Conservation (phyloP, 2,329 filamentous ascomycete species). For the Pseudogymnoascus sp. region DNA sequence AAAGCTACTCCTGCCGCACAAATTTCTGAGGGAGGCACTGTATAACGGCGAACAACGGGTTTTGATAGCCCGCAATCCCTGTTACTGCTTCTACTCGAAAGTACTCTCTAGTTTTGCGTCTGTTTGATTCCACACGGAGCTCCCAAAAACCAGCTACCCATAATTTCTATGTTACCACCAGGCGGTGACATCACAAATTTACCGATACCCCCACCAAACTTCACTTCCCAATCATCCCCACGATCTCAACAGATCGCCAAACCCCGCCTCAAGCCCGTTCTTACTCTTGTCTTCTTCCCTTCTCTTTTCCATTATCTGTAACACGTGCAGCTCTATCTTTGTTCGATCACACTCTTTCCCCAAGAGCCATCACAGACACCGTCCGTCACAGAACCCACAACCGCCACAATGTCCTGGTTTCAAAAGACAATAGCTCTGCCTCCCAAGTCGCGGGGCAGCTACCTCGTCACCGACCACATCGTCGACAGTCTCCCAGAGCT, state of each 20-base stretch:
- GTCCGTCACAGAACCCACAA: constrained; percentile 15
- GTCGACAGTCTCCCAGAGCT: constrained; percentile 68
- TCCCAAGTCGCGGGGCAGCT: constrained; percentile 68
- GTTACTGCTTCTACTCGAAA: constrained; percentile 31
- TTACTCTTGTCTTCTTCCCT: constrained; percentile 46
- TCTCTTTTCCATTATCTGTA: constrained; percentile 43
- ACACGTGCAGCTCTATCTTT: constrained; percentile 38
- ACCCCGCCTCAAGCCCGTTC: constrained; percentile 21
- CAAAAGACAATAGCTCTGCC: constrained; percentile 82
- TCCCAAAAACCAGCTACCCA: not conserved
- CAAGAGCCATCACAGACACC: constrained; percentile 20
- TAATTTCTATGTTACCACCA: not conserved
- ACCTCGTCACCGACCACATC: constrained; percentile 79
- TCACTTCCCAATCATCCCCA: constrained; percentile 15
- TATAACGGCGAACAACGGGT: not conserved
- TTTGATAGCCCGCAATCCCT: not conserved
- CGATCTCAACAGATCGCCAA: not conserved
- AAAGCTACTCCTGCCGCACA: not conserved
- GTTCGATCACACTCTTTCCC: constrained; percentile 30
- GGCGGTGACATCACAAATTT: not conserved
- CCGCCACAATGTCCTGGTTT: constrained; percentile 56
- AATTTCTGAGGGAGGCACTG: not conserved
- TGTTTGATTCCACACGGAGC: not conserved
- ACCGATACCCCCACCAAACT: constrained; percentile 3
- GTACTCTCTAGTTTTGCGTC: not conserved